These are phyloP conservation scores for Didymella exigua DNA, from an alignment of 2,329 filamentous ascomycete genomes.

Conservation along the genomic window DNA sequence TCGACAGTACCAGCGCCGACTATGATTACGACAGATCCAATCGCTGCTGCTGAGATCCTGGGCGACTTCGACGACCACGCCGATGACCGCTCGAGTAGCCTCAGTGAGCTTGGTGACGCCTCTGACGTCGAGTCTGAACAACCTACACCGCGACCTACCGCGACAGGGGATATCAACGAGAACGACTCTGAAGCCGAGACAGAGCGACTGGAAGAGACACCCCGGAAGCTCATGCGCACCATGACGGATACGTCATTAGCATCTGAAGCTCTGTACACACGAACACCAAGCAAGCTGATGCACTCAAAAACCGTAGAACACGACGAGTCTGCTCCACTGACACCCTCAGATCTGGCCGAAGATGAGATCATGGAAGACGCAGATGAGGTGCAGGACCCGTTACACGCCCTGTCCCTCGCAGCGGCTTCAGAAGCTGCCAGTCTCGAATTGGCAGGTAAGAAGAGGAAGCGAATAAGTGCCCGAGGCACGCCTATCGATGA, in stretches of 20 bases:
- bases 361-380: constrained; percentile 25
- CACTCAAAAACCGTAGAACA: constrained; percentile 42
- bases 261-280: constrained; percentile 41
- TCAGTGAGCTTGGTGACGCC: constrained; percentile 87
- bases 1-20: constrained; percentile 32
- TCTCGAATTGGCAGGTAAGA: constrained; percentile 44
- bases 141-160: constrained; percentile 34
- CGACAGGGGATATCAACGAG: constrained; percentile 52
- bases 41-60: constrained; percentile 17
- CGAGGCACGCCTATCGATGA: constrained; percentile 48
- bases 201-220: constrained; percentile 89
- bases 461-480: constrained; percentile 54
- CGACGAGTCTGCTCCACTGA: constrained; percentile 36
- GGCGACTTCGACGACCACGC: constrained; percentile 58
- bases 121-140: constrained; percentile 63
- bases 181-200: constrained; percentile 88
- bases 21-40: constrained; percentile 24
- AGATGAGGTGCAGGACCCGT: constrained; percentile 28
- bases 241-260: constrained; percentile 42
- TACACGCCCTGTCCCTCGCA: constrained; percentile 41
- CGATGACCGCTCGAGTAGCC: constrained; percentile 74
- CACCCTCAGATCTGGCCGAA: constrained; percentile 30
- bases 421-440: constrained; percentile 41
- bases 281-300: constrained; percentile 47
- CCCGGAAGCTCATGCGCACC: constrained; percentile 62